A percentile compares a stretch with the other conserved stretches of the same genome.
Evolutionary conservation across 2,329 filamentous ascomycete species (phyloP).

Genomic region (Ascochyta viciae-villosae): DNA sequence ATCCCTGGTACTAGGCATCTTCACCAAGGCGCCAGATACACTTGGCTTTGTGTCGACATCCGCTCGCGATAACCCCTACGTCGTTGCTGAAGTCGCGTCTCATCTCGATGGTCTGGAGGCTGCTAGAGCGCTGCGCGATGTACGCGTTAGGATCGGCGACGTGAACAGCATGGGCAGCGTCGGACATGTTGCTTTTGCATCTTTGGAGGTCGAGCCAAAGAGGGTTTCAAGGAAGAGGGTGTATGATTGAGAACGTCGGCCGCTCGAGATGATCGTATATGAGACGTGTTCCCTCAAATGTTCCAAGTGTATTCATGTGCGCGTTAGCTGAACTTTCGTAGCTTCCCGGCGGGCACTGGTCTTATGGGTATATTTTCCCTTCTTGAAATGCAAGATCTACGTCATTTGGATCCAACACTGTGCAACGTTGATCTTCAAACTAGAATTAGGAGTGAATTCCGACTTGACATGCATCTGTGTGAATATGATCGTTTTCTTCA

Average conservation of each 20-base stretch:
- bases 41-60: conserved; percentile 15
- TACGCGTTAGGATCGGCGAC: conserved; percentile 6
- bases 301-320: too few relatives aligned
- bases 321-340: too few relatives aligned
- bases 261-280: too few relatives aligned
- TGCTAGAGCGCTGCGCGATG: neutral
- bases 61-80: conserved; percentile 15
- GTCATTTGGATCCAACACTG: too few relatives aligned
- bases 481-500: too few relatives aligned
- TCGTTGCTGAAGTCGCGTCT: neutral
- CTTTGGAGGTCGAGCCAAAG: conserved; percentile 2
- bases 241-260: conserved; percentile 7
- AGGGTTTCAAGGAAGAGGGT: conserved; percentile 10
- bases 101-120: neutral
- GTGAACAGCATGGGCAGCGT: conserved; percentile 6
- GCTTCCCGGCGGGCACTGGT: too few relatives aligned
- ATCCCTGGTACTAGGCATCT: conserved; percentile 3
- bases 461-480: too few relatives aligned
- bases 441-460: too few relatives aligned
- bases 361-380: too few relatives aligned
- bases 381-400: too few relatives aligned
- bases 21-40: conserved; percentile 16
- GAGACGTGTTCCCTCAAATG: too few relatives aligned
- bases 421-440: too few relatives aligned
- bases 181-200: conserved; percentile 20